Evolutionary conservation across 2,329 filamentous ascomycete genomes (phyloP).

Genomic region (Xylaria sp.): DNA sequence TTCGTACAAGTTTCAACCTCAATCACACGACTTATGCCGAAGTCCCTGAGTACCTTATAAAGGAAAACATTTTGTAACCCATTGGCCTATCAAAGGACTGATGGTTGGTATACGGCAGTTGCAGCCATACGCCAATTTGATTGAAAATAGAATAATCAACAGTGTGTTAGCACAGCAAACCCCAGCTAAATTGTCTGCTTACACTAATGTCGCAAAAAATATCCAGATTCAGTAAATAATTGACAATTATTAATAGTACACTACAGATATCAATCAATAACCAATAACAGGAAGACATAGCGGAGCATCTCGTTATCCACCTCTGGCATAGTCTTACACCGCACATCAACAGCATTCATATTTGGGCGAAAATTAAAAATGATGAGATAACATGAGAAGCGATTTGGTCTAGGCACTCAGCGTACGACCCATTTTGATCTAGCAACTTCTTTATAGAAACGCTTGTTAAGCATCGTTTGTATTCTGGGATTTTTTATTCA

Average conservation of each 20-base stretch:
- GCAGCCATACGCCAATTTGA: neutral
- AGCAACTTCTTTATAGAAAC: too few species aligned
- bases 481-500: too few species aligned
- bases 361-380: too few species aligned
- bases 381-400: too few species aligned
- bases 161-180: neutral
- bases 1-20: neutral
- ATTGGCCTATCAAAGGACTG: conserved; percentile 3
- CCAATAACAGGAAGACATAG: neutral
- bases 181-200: neutral
- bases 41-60: neutral
- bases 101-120: too few species aligned
- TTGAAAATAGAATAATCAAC: neutral
- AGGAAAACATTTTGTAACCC: neutral
- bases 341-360: neutral
- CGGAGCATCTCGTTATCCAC: neutral
- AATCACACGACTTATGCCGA: neutral
- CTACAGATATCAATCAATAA: neutral
- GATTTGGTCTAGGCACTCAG: too few species aligned
- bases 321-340: too few species aligned
- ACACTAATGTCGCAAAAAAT: neutral
- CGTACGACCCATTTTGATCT: too few species aligned
- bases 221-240: neutral
- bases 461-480: too few species aligned
- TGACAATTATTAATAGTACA: conserved; percentile 7